These are phyloP conservation scores for Kwoniella sp. DNA, from an alignment of 768 basidiomycete species.

Conservation along the genomic window DNA sequence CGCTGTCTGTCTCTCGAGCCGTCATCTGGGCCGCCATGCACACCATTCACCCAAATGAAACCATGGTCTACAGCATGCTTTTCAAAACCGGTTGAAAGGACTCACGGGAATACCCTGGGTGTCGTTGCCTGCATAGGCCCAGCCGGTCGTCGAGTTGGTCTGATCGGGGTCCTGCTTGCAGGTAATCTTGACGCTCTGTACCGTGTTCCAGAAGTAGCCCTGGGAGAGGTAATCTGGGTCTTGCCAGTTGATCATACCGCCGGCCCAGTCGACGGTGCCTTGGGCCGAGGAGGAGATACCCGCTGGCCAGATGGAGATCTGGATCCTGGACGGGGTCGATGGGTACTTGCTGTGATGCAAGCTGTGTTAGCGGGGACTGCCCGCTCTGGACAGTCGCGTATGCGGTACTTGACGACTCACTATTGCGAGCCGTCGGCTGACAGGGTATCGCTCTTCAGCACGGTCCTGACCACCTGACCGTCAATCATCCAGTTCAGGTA, in stretches of 20 bases:
- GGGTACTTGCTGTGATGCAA: constrained; percentile 58
- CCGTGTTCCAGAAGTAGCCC: constrained; percentile 51
- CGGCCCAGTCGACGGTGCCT: constrained; percentile 75
- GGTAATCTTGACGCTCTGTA: constrained; percentile 39
- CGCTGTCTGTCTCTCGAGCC: too few relatives aligned
- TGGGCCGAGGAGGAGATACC: constrained; percentile 61
- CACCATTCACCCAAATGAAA: too few relatives aligned
- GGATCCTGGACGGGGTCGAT: constrained; percentile 71
- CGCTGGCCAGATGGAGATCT: constrained; percentile 78
- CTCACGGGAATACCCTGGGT: constrained; percentile 23
- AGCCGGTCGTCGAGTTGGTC: constrained; percentile 21
- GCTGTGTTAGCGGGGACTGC: too few relatives aligned
- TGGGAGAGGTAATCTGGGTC: constrained; percentile 71
- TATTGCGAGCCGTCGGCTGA: constrained; percentile 28
- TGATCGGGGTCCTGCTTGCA: constrained; percentile 29
- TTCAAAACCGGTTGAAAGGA: not conserved
- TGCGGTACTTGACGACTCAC: not conserved
- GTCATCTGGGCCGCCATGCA: too few relatives aligned
- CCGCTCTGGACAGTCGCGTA: too few relatives aligned
- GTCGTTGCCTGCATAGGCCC: constrained; percentile 28
- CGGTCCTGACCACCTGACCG: constrained; percentile 64
- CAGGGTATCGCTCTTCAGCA: constrained; percentile 61
- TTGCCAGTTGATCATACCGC: constrained; percentile 75
- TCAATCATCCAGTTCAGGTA: constrained; percentile 66
- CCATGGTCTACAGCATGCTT: too few relatives aligned